Percentiles rank a stretch among this genome's conserved stretches.
Evolutionary conservation across 768 basidiomycete genomes (phyloP).

Genomic region (Chlorophyllum brunneum): DNA sequence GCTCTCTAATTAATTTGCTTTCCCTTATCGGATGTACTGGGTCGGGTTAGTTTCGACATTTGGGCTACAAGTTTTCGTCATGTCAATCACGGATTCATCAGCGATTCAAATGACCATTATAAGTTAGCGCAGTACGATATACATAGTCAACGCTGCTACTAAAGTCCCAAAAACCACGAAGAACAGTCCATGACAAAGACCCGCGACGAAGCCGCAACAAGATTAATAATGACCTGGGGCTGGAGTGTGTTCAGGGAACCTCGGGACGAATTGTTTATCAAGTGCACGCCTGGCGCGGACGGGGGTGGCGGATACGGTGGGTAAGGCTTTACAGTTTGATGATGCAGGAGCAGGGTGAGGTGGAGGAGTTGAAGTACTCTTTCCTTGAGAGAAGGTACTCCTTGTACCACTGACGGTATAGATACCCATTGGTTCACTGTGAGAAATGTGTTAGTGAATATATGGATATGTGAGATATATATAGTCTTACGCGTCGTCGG

Average conservation of each 20-base stretch:
- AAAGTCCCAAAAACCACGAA: no score
- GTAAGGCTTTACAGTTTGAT: constrained; percentile 53
- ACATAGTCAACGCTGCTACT: no score
- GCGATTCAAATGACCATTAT: no score
- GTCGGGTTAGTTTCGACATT: no score
- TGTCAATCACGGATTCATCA: no score
- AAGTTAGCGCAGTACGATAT: no score
- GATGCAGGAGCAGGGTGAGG: constrained; percentile 58
- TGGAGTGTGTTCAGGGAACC: constrained; percentile 21
- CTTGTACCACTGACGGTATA: constrained; percentile 43
- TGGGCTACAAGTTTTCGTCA: no score
- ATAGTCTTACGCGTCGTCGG: constrained; percentile 44
- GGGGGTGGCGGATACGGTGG: constrained; percentile 29
- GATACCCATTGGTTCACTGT: constrained; percentile 60
- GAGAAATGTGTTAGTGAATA: constrained; percentile 2
- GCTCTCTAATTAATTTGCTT: no score
- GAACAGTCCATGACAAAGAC: no score
- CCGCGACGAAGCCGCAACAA: no score
- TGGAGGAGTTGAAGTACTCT: constrained; percentile 50
- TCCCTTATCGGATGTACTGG: no score
- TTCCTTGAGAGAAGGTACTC: constrained; percentile 68
- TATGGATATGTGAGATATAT: not conserved
- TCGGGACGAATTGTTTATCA: constrained; percentile 11
- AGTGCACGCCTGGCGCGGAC: constrained; percentile 16
- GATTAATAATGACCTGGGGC: constrained; percentile 7